Evolutionary conservation across 306 rosid genomes (phyloP), one percentile per base, ranked within the genome.

Genomic region (Albizia julibrissin): DNA sequence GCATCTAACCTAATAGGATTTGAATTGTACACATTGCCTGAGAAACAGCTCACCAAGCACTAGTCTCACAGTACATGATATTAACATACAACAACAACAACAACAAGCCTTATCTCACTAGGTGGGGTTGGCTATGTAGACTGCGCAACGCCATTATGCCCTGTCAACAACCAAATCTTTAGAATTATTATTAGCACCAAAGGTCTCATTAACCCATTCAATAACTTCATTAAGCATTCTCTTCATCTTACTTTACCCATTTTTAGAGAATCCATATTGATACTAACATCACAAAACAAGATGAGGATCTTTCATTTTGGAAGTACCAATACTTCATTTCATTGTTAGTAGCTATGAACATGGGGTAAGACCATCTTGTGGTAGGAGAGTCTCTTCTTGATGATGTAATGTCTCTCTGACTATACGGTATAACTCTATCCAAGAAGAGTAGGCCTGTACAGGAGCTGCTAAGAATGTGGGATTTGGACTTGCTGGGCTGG

Each of bases 401-500:
- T 79, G 86, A 82, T 89, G 81, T 84, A 95, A 80, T 19, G 93
- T 92, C 50, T 83, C 87, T 83, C 86, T 85, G 27, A 95, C 98
- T 22, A 92, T 90, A 59, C 74, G 85, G 77, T 95, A 93, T 72
- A 95, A 84, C 76, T 86, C 88, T 78, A 93, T 72, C 99, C 99
- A 95, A 82, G 94, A 93, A 52, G 89, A 81, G 87, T 91, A 82
- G 6, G 76, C 47, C 67, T 90, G 90, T 12, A 73, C 82, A 18
- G 91, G 84, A 58, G 87, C 92, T 90, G 91, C 88, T 84, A 91
- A 77, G 85, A 89, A 95, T 24, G 98, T 95, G 8, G 96, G 94
- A 78, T 95, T 95, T 14, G 98, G 98, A 79, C 92, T 93, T 8
- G 97, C 90, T 3, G 98, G 98, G 78, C 97, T 85, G 5, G 99